Base-by-base conservation (phyloP, 2,329 filamentous ascomycete species). In the Daldinia eschscholtzii region DNA sequence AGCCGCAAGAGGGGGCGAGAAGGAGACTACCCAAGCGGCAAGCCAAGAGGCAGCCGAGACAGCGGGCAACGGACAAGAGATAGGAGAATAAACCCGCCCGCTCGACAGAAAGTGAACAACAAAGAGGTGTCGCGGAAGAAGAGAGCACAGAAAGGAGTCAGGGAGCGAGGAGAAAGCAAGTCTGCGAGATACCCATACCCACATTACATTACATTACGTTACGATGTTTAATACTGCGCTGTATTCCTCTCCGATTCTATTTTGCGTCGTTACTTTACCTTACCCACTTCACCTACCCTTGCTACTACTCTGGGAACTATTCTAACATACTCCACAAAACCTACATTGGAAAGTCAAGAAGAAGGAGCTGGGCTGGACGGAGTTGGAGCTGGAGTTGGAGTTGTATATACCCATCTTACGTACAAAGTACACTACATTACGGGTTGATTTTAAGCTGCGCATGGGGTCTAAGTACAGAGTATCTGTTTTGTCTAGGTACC, bases 351-450 rank as follows among this genome's bases (percentile, higher is more conserved):
- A 35, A 26, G 30, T 15, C 28, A 20, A n/a, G 33, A 55, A 37
- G 30, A 35, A 23, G 46, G 26, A 33, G 26, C 4, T 35, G 7
- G 33, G 33, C 33, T 35, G 33, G 33, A 2, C 33, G 7, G 28
- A 26, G 26, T 15, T 52, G 26, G 61, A 26, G 15, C n/a, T 15
- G 33, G 41, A 26, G 33, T 60, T 60, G 46, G 53, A 64, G 42
- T 70, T 70, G 67, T 55, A 61, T 67, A 70, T 67, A 67, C 64
- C 57, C 67, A 30, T 57, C 42, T 69, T 61, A 63, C 60, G 50
- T 64, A 64, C 52, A 50, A 42, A 42, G 57, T 42, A 23, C 10
- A 33, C 26, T 26, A 15, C 46, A 44, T 30, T 37, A 26, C 41
- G 41, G 28, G 56, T 65, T 35, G 50, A 23, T 52, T 61, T 52